Percentiles rank a stretch among this genome's conserved stretches.
phyloP scores from a whole-genome alignment of 2,329 filamentous ascomycete genomes.

The Exophiala xenobiotica region DNA sequence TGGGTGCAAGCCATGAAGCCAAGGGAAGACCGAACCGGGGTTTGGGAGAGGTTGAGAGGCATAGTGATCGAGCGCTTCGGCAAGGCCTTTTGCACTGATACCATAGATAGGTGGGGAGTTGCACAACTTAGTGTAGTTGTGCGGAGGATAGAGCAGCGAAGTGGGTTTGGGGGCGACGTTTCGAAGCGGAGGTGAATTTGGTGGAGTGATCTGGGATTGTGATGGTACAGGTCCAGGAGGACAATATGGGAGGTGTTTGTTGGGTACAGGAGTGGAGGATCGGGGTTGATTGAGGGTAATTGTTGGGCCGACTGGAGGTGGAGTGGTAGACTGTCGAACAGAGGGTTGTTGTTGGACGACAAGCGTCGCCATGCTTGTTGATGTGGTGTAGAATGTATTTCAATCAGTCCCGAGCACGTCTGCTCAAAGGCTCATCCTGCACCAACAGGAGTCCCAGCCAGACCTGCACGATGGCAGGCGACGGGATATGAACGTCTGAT shows the following conservation, averaged over 20 bases:
- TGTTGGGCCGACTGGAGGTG: slow-evolving; percentile 49
- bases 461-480: slow-evolving; percentile 12
- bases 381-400: neutral
- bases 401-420: neutral
- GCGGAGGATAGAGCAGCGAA: slow-evolving; percentile 74
- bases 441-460: slow-evolving; percentile 26
- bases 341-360: slow-evolving; percentile 47
- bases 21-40: slow-evolving; percentile 85
- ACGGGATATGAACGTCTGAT: neutral
- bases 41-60: slow-evolving; percentile 80
- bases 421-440: slow-evolving; percentile 23
- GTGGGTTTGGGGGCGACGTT: slow-evolving; percentile 57
- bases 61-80: slow-evolving; percentile 70
- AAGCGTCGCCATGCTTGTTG: slow-evolving; percentile 44
- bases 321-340: slow-evolving; percentile 46
- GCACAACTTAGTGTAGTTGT: slow-evolving; percentile 58
- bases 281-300: slow-evolving; percentile 59
- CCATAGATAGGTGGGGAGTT: slow-evolving; percentile 65
- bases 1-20: slow-evolving; percentile 89
- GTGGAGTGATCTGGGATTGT: slow-evolving; percentile 54
- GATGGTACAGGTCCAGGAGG: slow-evolving; percentile 68
- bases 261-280: slow-evolving; percentile 67
- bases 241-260: slow-evolving; percentile 87
- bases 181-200: slow-evolving; percentile 63
- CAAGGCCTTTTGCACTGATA: slow-evolving; percentile 67